These are phyloP conservation scores for Acanthamoeba castellanii DNA, from an alignment of 208 protist genomes.

Conservation along the genomic window DNA sequence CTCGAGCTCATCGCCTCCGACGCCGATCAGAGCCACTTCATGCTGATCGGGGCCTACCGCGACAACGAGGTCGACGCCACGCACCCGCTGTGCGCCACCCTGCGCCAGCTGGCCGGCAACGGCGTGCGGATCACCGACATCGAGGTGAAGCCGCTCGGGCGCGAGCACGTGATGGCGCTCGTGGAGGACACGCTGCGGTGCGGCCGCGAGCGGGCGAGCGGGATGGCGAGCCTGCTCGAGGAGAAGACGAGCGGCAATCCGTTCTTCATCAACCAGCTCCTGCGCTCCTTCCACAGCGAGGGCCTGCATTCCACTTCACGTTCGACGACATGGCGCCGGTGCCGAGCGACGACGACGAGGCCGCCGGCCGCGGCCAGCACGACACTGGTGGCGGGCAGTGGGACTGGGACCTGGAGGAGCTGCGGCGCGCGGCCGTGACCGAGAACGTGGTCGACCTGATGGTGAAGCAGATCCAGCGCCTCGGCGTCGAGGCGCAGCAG, in stretches of 20 bases:
- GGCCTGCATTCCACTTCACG: conserved; percentile 29
- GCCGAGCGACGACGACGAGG: background rate
- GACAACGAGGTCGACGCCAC: conserved; percentile 59
- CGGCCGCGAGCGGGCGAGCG: background rate
- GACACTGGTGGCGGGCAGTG: background rate
- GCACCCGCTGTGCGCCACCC: conserved; percentile 37
- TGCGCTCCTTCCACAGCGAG: conserved; percentile 40
- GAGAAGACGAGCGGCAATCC: conserved; percentile 68
- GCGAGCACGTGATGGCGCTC: conserved; percentile 18
- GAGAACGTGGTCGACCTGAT: conserved; percentile 74
- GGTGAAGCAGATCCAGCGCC: conserved; percentile 56
- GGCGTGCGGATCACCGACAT: conserved; percentile 1
- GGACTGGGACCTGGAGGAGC: conserved; percentile 32
- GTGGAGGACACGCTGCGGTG: conserved; percentile 62
- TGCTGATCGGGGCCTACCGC: conserved; percentile 72
- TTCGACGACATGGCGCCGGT: background rate
- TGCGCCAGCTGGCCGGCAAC: background rate
- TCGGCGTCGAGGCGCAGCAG: background rate
- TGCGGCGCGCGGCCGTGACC: background rate
- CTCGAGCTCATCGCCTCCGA: conserved; percentile 55
- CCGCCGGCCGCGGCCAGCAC: background rate
- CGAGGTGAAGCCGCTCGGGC: conserved; percentile 49
- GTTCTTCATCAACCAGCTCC: conserved; percentile 76
- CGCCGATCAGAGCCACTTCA: background rate
- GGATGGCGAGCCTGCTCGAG: conserved; percentile 23